Conservation (phyloP, 2,329 filamentous ascomycete genomes). For the Parastagonospora nodorum region DNA sequence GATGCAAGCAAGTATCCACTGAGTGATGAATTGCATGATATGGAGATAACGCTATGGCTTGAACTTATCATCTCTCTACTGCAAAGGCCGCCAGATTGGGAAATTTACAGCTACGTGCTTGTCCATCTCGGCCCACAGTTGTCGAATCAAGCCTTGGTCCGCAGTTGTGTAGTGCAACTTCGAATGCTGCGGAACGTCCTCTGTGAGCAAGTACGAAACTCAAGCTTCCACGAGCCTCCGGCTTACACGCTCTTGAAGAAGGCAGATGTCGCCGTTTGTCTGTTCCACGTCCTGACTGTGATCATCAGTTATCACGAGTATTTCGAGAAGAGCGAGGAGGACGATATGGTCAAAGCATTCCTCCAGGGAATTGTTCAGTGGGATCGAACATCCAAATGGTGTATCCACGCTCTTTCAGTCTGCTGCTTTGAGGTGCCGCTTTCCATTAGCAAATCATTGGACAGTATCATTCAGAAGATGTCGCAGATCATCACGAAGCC, state of each 20-base stretch:
- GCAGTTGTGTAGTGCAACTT: slow-evolving; percentile 73
- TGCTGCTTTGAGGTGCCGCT: slow-evolving; percentile 93
- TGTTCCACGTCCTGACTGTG: slow-evolving; percentile 86
- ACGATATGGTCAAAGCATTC: slow-evolving; percentile 86
- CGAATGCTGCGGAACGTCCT: slow-evolving; percentile 75
- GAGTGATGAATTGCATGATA: slow-evolving; percentile 49
- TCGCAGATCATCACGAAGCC: slow-evolving; percentile 94
- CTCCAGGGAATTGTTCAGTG: slow-evolving; percentile 81
- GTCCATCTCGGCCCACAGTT: slow-evolving; percentile 86
- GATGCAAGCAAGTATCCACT: slow-evolving; percentile 42
- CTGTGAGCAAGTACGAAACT: slow-evolving; percentile 80
- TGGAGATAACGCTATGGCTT: slow-evolving; percentile 67
- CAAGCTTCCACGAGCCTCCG: slow-evolving; percentile 81
- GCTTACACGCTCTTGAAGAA: slow-evolving; percentile 78
- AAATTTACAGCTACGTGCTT: slow-evolving; percentile 88
- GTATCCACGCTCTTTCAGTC: slow-evolving; percentile 91
- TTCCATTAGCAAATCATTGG: slow-evolving; percentile 82
- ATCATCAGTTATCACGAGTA: slow-evolving; percentile 88
- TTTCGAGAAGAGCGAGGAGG: slow-evolving; percentile 83
- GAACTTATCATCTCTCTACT: slow-evolving; percentile 76
- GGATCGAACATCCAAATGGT: slow-evolving; percentile 87
- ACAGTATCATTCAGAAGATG: slow-evolving; percentile 89
- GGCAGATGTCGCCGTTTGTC: slow-evolving; percentile 84
- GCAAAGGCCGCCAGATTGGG: slow-evolving; percentile 80
- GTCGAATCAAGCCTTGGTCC: slow-evolving; percentile 86